These are phyloP conservation scores for Hyaloscypha finlandica DNA, from an alignment of 495 filamentous ascomycete species.

Conservation along the genomic window DNA sequence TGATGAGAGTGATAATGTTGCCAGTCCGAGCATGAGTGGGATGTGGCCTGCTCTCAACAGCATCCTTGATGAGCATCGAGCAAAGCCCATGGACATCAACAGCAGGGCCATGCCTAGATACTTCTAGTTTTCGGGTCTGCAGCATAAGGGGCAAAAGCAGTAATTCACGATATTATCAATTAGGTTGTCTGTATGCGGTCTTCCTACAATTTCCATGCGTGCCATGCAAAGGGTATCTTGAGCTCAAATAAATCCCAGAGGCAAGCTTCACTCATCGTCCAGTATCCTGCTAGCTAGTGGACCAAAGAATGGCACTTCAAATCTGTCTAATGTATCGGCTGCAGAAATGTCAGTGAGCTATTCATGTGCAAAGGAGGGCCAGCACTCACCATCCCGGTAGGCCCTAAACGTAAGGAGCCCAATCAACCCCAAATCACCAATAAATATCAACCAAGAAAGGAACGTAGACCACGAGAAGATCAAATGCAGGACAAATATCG, in stretches of 20 bases:
- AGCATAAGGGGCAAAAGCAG: neutral
- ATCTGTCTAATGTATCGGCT: conserved; percentile 80
- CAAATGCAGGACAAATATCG: conserved; percentile 82
- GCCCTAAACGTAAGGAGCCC: conserved; percentile 75
- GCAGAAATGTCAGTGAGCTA: conserved; percentile 29
- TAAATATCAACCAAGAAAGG: conserved; percentile 79
- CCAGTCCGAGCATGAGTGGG: conserved; percentile 16
- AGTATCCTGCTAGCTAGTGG: conserved; percentile 84
- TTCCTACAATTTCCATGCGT: conserved; percentile 1
- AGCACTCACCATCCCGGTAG: conserved; percentile 72
- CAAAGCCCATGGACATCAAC: conserved; percentile 15
- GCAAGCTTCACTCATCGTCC: conserved; percentile 72
- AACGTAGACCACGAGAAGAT: conserved; percentile 82
- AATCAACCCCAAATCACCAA: conserved; percentile 75
- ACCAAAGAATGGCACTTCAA: conserved; percentile 88
- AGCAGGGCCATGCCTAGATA: conserved; percentile 15
- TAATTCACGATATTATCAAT: conserved; percentile 18
- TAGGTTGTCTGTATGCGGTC: conserved; percentile 21
- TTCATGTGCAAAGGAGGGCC: neutral
- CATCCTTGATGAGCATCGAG: conserved; percentile 11
- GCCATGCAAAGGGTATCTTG: conserved; percentile 24
- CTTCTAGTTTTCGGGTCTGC: neutral
- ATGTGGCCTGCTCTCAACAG: conserved; percentile 15
- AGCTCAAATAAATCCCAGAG: conserved; percentile 8
- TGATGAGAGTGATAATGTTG: conserved; percentile 23